phyloP scores from a whole-genome alignment of 2,329 filamentous ascomycete species.

The Penicillium sp. region DNA sequence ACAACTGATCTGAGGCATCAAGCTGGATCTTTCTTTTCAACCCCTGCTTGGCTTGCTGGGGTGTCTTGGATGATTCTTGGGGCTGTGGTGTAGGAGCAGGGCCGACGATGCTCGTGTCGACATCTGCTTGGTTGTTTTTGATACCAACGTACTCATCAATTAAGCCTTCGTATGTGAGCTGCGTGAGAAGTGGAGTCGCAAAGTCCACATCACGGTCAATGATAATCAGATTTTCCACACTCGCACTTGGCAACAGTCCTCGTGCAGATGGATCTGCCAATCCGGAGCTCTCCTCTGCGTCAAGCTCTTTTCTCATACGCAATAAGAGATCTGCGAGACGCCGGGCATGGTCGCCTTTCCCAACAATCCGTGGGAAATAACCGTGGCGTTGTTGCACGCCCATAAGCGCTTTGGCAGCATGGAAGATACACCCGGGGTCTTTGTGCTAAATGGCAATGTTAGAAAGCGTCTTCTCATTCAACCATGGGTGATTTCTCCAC shows the following conservation, averaged over 20 bases:
- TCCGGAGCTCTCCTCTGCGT: slow-evolving; percentile 70
- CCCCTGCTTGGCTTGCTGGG: slow-evolving; percentile 55
- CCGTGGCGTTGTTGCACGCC: slow-evolving; percentile 87
- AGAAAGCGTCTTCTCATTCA: not conserved
- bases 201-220: slow-evolving; percentile 95
- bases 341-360: slow-evolving; percentile 93
- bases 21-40: slow-evolving; percentile 84
- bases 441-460: slow-evolving; percentile 57
- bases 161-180: slow-evolving; percentile 93
- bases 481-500: slow-evolving; percentile 12
- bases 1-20: slow-evolving; percentile 85
- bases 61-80: slow-evolving; percentile 55
- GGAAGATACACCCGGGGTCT: slow-evolving; percentile 85
- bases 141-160: slow-evolving; percentile 94
- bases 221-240: slow-evolving; percentile 86
- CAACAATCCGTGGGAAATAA: slow-evolving; percentile 88
- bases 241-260: slow-evolving; percentile 78
- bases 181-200: slow-evolving; percentile 85
- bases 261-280: slow-evolving; percentile 54
- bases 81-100: slow-evolving; percentile 57
- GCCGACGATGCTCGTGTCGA: slow-evolving; percentile 86
- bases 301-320: slow-evolving; percentile 88
- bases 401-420: slow-evolving; percentile 91
- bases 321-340: slow-evolving; percentile 80
- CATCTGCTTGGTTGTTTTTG: slow-evolving; percentile 85